Base-by-base conservation (phyloP, 2,329 filamentous ascomycete genomes). In the Talaromyces sp. region DNA sequence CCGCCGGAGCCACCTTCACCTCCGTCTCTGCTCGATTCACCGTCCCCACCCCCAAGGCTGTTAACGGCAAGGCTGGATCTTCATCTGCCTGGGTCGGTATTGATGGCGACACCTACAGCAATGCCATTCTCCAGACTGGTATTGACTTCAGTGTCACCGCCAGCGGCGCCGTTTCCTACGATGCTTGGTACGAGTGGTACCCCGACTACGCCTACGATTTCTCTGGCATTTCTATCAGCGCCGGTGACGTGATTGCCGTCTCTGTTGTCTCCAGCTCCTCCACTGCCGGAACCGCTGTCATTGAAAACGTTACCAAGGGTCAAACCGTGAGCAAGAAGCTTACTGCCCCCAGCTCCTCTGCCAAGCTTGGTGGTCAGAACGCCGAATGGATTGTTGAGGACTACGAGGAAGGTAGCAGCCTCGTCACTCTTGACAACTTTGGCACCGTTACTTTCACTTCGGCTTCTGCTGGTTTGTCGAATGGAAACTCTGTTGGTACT, bases 311-410 rank as follows among this genome's bases (percentile, higher is more conserved):
- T 67, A 81, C 77, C 16, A 86, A 80, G 1, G 85, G 84, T 58
- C 72, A 84, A 71, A 80, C 70, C 3, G 85, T 84, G 39, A 80
- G 79, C n/a, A 82, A 88, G 74, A 80, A 76, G 5, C 82, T 88
- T 73, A 76, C 70, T 54, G 78, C 75, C 63, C 76, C 84, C 63
- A 43, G 24, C 27, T 50, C 50, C 14, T 54, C 58, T 27, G 45
- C 72, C 14, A 76, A 73, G 6, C 80, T 87, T 19, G 84, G 81
- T 70, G 79, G 85, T 69, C 81, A 82, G 69, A 87, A 87, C 67
- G 86, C 85, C 10, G 86, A 88, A 71, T 88, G 86, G 85, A 87
- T 88, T 69, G 84, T 88, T 13, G 86, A 88, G 76, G 83, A 85
- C 66, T 85, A 82, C 66, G 73, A 79, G 67, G 68, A 72, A 2